These are phyloP conservation scores for Russula ochroleuca DNA, from an alignment of 768 basidiomycete genomes.

Conservation along the genomic window DNA sequence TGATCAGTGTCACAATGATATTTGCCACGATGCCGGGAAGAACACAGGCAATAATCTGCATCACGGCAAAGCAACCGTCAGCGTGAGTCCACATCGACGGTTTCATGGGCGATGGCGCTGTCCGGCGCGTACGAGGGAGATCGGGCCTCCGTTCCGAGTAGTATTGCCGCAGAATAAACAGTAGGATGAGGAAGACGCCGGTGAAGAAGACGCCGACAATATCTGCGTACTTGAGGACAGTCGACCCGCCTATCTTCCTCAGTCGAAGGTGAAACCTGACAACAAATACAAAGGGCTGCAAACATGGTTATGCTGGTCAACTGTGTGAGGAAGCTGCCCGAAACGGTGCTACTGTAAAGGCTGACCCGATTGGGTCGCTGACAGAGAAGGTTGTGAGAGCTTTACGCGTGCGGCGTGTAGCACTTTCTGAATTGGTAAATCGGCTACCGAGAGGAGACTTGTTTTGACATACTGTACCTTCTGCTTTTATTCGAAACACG, in stretches of 20 bases:
- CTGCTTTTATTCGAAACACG: background rate
- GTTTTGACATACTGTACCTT: background rate
- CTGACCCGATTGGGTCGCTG: too few species aligned
- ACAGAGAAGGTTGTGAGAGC: too few species aligned
- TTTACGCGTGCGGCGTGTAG: too few species aligned
- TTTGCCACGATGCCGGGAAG: slow-evolving; percentile 62
- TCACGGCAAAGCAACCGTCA: slow-evolving; percentile 55
- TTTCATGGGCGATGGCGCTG: slow-evolving; percentile 62
- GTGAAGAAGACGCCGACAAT: slow-evolving; percentile 66
- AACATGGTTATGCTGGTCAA: too few species aligned
- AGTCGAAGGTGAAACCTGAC: too few species aligned
- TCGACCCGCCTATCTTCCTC: too few species aligned
- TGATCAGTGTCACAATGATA: slow-evolving; percentile 55
- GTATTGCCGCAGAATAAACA: slow-evolving; percentile 64
- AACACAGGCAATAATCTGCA: slow-evolving; percentile 63
- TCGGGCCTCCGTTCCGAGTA: slow-evolving; percentile 60
- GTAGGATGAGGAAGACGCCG: slow-evolving; percentile 50
- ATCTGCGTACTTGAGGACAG: too few species aligned
- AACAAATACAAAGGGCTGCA: too few species aligned
- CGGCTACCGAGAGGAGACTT: too few species aligned
- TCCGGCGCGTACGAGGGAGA: slow-evolving; percentile 30
- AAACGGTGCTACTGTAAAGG: too few species aligned
- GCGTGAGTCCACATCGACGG: slow-evolving; percentile 60
- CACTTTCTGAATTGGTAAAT: too few species aligned
- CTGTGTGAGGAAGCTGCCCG: too few species aligned